A percentile compares a stretch with the other conserved stretches of the same genome.
These are phyloP conservation scores for Botrytis aclada DNA, from an alignment of 2,329 filamentous ascomycete species.

Conservation along the genomic window DNA sequence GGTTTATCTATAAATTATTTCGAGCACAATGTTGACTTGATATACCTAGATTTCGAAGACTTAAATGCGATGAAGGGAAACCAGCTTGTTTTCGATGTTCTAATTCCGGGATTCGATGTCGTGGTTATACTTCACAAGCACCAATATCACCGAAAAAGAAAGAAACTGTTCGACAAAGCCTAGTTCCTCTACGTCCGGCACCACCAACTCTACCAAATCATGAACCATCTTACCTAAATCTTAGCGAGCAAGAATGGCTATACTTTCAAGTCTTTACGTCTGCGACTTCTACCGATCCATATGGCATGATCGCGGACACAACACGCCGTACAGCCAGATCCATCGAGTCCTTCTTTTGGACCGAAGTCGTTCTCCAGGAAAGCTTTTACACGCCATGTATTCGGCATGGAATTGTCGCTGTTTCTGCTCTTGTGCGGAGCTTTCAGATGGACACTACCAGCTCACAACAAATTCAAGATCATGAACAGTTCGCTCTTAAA, in stretches of 20 bases:
- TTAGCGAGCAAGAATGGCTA: conserved; percentile 25
- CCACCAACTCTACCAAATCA: conserved; percentile 22
- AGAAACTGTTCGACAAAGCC: conserved; percentile 10
- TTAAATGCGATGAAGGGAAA: conserved; percentile 35
- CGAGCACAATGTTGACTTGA: not conserved
- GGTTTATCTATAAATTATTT: not conserved
- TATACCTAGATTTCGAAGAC: conserved; percentile 30
- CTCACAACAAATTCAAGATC: conserved; percentile 19
- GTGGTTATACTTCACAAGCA: conserved; percentile 31
- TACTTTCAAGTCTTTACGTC: conserved; percentile 32
- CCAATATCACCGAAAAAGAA: conserved; percentile 12
- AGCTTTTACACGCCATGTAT: conserved; percentile 25
- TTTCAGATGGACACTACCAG: conserved; percentile 10
- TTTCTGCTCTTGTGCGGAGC: conserved; percentile 29
- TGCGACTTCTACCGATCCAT: conserved; percentile 23
- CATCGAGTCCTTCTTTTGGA: conserved; percentile 51
- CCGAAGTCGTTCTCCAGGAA: conserved; percentile 25
- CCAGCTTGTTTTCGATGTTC: conserved; percentile 31
- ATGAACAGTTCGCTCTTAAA: conserved; percentile 31
- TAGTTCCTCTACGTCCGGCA: conserved; percentile 22
- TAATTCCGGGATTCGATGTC: conserved; percentile 33
- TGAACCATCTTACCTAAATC: conserved; percentile 14
- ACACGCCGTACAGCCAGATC: conserved; percentile 3
- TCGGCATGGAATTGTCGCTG: conserved; percentile 33
- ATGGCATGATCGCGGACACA: conserved; percentile 11